A percentile compares a stretch with the other conserved stretches of the same genome.
These are phyloP conservation scores for Elaeis oleifera DNA, from an alignment of 202 grass and related monocot species.

Conservation along the genomic window DNA sequence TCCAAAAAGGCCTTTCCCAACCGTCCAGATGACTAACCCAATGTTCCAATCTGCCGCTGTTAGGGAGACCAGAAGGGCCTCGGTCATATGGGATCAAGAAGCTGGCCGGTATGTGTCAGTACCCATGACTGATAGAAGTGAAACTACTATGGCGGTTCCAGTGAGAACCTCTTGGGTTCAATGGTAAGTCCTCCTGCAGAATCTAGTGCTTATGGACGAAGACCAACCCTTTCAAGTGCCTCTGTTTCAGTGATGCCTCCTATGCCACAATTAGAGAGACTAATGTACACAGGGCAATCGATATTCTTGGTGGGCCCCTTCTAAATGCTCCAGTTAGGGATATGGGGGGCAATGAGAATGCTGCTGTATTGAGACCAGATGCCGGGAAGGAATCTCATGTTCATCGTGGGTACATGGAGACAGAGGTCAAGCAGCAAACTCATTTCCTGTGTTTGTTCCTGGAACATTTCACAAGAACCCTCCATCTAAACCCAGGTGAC, in stretches of 20 bases:
- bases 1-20: conserved; percentile 37
- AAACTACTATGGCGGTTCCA: conserved; percentile 25
- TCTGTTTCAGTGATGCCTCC: conserved; percentile 32
- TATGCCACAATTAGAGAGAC: conserved; percentile 42
- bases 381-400: conserved; percentile 42
- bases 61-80: conserved; percentile 59
- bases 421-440: conserved; percentile 38
- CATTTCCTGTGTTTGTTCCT: conserved; percentile 69
- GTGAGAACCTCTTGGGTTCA: conserved; percentile 23
- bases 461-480: conserved; percentile 50
- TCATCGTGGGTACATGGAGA: conserved; percentile 31
- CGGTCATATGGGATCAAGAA: conserved; percentile 96
- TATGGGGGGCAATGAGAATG: conserved; percentile 8
- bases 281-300: conserved; percentile 62
- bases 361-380: conserved; percentile 32
- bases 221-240: conserved; percentile 20
- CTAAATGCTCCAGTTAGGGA: conserved; percentile 35
- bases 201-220: conserved; percentile 33
- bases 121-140: conserved; percentile 34
- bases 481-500: conserved; percentile 46
- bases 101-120: conserved; percentile 87
- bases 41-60: conserved; percentile 75
- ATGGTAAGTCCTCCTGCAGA: conserved; percentile 51
- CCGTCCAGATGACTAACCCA: conserved; percentile 49
- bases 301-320: conserved; percentile 97